Conservation (phyloP, 805 yeast species). For the Pichia cabralensis region DNA sequence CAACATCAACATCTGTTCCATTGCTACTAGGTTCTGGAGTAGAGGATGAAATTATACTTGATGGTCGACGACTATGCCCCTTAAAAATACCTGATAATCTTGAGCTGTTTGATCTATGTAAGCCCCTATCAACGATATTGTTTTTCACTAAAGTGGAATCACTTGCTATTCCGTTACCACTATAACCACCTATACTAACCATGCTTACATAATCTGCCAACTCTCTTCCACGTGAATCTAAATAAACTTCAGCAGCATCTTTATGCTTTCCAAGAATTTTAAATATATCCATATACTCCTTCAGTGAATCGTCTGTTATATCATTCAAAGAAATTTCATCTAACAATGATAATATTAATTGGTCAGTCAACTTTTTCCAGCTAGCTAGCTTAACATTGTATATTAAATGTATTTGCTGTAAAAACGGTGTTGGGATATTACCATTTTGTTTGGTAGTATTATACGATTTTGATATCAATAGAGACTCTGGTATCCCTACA, state of each 20-base stretch:
- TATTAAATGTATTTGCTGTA: conserved; percentile 9
- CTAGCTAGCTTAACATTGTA: conserved; percentile 14
- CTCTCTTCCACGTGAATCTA: conserved; percentile 37
- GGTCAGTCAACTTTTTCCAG: conserved; percentile 17
- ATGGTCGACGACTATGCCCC: conserved; percentile 5
- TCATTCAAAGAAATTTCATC: conserved; percentile 18
- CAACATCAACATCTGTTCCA: not conserved
- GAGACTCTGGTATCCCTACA: conserved; percentile 5
- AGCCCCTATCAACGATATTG: not conserved
- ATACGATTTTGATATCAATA: conserved; percentile 13
- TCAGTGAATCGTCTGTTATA: conserved; percentile 10
- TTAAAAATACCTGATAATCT: not conserved
- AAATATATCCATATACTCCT: conserved; percentile 22
- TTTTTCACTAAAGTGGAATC: not conserved
- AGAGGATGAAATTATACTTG: not conserved
- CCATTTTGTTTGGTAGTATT: conserved; percentile 11
- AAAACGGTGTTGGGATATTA: conserved; percentile 7
- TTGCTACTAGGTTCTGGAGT: not conserved
- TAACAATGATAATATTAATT: conserved; percentile 12
- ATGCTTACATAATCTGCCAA: conserved; percentile 38
- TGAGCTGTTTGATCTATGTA: conserved; percentile 5
- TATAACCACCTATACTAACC: conserved; percentile 47
- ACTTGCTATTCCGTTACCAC: conserved; percentile 28
- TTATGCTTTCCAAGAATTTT: conserved; percentile 32
- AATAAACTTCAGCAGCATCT: conserved; percentile 38